Percentiles rank a stretch among this genome's conserved stretches.
Conservation (phyloP, 2,329 filamentous ascomycete genomes). For the Aspergillus aculeatus region DNA sequence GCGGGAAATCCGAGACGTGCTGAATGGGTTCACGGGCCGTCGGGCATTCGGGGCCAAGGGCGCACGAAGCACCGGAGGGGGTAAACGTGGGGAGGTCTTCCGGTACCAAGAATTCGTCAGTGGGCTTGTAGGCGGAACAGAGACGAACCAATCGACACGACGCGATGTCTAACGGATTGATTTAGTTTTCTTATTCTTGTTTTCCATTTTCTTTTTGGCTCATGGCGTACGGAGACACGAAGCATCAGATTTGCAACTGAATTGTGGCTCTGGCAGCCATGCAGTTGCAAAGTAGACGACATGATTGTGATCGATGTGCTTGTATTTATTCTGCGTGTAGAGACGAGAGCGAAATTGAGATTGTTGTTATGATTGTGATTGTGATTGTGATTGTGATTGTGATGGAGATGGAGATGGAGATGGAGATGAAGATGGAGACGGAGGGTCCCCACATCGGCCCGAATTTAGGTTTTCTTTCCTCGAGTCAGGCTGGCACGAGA, state of each 20-base stretch:
- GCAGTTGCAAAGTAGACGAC: not conserved
- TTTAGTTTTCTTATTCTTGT: conserved; percentile 2
- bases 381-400: not conserved
- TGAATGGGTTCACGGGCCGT: conserved; percentile 80
- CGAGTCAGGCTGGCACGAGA: not conserved
- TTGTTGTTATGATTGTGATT: not conserved
- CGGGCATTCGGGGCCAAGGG: conserved; percentile 70
- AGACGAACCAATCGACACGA: conserved; percentile 23
- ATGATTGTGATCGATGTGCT: not conserved
- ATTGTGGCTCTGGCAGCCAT: conserved; percentile 12
- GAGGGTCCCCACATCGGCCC: not conserved
- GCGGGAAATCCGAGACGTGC: conserved; percentile 79
- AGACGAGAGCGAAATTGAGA: not conserved
- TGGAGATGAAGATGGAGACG: not conserved
- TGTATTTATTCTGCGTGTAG: not conserved
- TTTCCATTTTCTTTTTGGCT: not conserved
- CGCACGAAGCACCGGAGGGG: conserved; percentile 48
- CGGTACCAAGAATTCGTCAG: conserved; percentile 89
- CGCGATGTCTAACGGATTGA: conserved; percentile 16
- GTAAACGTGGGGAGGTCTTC: conserved; percentile 81
- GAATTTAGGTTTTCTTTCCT: not conserved
- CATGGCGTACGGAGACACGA: conserved; percentile 1
- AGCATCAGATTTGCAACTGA: conserved; percentile 3
- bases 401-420: no score
- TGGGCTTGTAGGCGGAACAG: conserved; percentile 59